A percentile compares a stretch with the other conserved stretches of the same genome.
Conservation (phyloP, 2,329 filamentous ascomycete species). For the Colletotrichum graminicola region DNA sequence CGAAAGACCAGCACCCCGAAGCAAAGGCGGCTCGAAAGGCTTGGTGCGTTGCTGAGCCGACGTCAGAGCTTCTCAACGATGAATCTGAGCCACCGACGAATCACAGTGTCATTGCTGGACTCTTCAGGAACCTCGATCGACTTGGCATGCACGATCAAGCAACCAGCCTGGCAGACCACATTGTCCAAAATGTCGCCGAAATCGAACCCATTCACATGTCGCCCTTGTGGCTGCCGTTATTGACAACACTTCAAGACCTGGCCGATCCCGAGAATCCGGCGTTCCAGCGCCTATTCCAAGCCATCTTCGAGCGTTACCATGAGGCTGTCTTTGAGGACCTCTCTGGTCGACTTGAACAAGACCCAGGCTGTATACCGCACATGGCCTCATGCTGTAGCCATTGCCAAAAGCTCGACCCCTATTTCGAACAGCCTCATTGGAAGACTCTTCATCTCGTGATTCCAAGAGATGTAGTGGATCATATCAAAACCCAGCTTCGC, state of each 20-base stretch:
- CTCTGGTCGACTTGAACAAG: constrained; percentile 16
- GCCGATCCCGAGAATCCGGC: constrained; percentile 12
- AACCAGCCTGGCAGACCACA: constrained; percentile 1
- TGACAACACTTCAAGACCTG: constrained; percentile 32
- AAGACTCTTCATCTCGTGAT: constrained; percentile 30
- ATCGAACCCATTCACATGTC: constrained; percentile 35
- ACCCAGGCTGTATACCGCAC: constrained; percentile 13
- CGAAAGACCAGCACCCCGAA: constrained; percentile 21
- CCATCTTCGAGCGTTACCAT: constrained; percentile 21
- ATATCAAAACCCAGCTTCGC: constrained; percentile 15
- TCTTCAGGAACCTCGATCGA: constrained; percentile 32
- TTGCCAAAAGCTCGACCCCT: constrained; percentile 28
- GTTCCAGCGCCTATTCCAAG: constrained; percentile 27
- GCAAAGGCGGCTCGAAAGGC: constrained; percentile 29
- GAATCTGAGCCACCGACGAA: constrained; percentile 1
- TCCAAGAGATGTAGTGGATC: constrained; percentile 21
- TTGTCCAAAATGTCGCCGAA: constrained; percentile 9
- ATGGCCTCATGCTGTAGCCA: constrained; percentile 29
- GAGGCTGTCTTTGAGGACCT: constrained; percentile 30
- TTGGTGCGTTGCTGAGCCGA: constrained; percentile 26
- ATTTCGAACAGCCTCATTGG: constrained; percentile 33
- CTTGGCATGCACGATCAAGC: constrained; percentile 27
- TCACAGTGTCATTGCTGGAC: constrained; percentile 23
- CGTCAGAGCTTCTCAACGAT: not conserved
- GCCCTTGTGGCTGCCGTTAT: constrained; percentile 27